phyloP scores from a whole-genome alignment of 345 rosid species.

The Eutrema japonicum region DNA sequence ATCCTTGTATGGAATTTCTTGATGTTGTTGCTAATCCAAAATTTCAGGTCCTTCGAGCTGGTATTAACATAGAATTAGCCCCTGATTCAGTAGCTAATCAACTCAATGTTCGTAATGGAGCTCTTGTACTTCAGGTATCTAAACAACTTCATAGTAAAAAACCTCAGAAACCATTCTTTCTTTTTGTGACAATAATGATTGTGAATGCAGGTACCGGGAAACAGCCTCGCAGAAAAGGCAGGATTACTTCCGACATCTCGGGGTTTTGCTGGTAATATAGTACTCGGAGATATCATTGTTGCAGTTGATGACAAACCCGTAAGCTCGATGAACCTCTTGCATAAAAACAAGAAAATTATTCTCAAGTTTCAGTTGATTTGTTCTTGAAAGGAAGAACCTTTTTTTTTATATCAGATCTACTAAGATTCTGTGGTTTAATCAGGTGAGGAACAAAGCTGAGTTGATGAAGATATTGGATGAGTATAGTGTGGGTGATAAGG shows the following conservation, averaged over 20 bases:
- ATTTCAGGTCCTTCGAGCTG: conserved; percentile 77
- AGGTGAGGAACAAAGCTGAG: conserved; percentile 91
- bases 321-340: conserved; percentile 33
- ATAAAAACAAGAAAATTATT: neutral
- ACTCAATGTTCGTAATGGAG: conserved; percentile 89
- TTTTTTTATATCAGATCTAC: neutral
- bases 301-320: conserved; percentile 75
- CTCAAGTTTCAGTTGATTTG: conserved; percentile 23
- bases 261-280: conserved; percentile 86
- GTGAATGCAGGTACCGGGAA: conserved; percentile 65
- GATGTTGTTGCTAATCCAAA: conserved; percentile 33
- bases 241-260: conserved; percentile 78
- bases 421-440: conserved; percentile 12
- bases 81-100: conserved; percentile 87
- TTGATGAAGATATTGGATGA: conserved; percentile 76
- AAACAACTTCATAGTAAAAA: neutral
- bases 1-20: conserved; percentile 14
- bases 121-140: conserved; percentile 79
- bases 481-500: conserved; percentile 73
- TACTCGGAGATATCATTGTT: conserved; percentile 84
- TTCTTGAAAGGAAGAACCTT: conserved; percentile 1
- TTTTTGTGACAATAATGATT: conserved; percentile 49
- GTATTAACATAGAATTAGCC: conserved; percentile 82
- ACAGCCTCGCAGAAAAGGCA: conserved; percentile 74
- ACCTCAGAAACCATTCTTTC: neutral